A percentile compares a stretch with the other conserved stretches of the same genome.
These are phyloP conservation scores for cucumber (Cucumis sativus) DNA, from an alignment of 306 rosid species.

Conservation along the genomic window DNA sequence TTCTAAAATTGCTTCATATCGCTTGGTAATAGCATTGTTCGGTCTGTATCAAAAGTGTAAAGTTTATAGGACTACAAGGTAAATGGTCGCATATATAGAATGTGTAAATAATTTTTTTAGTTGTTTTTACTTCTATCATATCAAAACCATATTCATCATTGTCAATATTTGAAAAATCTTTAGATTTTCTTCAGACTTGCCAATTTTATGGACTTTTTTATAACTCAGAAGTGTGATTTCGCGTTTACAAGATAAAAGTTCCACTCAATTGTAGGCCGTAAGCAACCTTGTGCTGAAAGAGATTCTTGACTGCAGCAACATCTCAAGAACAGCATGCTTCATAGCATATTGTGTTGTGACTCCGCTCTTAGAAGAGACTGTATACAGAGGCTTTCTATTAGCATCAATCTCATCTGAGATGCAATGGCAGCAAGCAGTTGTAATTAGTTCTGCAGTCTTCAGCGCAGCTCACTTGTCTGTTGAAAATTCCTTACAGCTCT, in stretches of 20 bases:
- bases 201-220: not conserved
- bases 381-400: slow-evolving; percentile 70
- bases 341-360: slow-evolving; percentile 46
- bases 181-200: not conserved
- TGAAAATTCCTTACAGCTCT: slow-evolving; percentile 50
- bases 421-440: slow-evolving; percentile 65
- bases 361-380: slow-evolving; percentile 64
- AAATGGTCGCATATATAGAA: not conserved
- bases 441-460: slow-evolving; percentile 51
- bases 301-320: slow-evolving; percentile 33
- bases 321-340: slow-evolving; percentile 43
- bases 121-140: not conserved
- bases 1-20: not conserved
- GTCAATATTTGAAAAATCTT: not conserved
- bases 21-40: not conserved
- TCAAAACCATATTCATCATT: not conserved
- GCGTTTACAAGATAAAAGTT: not conserved
- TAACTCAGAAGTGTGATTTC: not conserved
- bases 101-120: not conserved
- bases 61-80: not conserved
- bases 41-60: not conserved
- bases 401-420: slow-evolving; percentile 44
- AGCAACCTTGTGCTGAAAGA: slow-evolving; percentile 53
- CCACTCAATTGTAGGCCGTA: slow-evolving; percentile 32
- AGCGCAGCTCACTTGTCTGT: slow-evolving; percentile 68